These are phyloP conservation scores for Rubus parviflorus DNA, from an alignment of 306 rosid genomes.

Conservation along the genomic window DNA sequence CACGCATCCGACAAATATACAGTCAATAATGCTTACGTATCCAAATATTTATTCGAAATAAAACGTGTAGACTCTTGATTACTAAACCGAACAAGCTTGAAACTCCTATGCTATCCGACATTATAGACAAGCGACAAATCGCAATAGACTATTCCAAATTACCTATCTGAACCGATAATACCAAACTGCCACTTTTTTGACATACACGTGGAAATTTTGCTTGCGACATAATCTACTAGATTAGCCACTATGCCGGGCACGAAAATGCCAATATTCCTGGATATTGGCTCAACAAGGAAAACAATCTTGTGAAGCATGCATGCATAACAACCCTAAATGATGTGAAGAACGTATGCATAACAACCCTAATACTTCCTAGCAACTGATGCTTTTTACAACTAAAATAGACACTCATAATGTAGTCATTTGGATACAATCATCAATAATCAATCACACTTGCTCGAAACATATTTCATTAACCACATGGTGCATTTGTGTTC, in stretches of 20 bases:
- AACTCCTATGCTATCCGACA: slow-evolving; percentile 1
- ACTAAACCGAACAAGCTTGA: slow-evolving; percentile 9
- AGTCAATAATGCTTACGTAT: not conserved
- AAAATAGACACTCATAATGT: slow-evolving; percentile 14
- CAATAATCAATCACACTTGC: not conserved
- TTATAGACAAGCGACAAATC: slow-evolving; percentile 20
- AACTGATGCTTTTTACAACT: slow-evolving; percentile 25
- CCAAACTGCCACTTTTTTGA: slow-evolving; percentile 12
- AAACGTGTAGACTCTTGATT: not conserved
- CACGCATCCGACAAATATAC: slow-evolving; percentile 18
- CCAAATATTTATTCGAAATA: slow-evolving; percentile 16
- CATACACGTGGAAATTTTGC: slow-evolving; percentile 21
- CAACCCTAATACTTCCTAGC: slow-evolving; percentile 10
- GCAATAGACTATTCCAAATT: not conserved
- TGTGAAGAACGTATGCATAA: slow-evolving; percentile 7
- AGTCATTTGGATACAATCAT: not conserved
- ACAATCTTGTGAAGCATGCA: slow-evolving; percentile 10
- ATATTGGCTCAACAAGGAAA: slow-evolving; percentile 21
- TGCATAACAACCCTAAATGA: slow-evolving; percentile 28
- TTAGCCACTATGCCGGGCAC: slow-evolving; percentile 15
- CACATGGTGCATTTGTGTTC: not conserved
- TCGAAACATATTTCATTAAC: not conserved
- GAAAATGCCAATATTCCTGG: slow-evolving; percentile 19
- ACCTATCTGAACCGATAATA: slow-evolving; percentile 2
- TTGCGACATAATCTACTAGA: slow-evolving; percentile 1